These are phyloP conservation scores for Xylariaceae sp. DNA, from an alignment of 2,329 filamentous ascomycete genomes.

Conservation along the genomic window DNA sequence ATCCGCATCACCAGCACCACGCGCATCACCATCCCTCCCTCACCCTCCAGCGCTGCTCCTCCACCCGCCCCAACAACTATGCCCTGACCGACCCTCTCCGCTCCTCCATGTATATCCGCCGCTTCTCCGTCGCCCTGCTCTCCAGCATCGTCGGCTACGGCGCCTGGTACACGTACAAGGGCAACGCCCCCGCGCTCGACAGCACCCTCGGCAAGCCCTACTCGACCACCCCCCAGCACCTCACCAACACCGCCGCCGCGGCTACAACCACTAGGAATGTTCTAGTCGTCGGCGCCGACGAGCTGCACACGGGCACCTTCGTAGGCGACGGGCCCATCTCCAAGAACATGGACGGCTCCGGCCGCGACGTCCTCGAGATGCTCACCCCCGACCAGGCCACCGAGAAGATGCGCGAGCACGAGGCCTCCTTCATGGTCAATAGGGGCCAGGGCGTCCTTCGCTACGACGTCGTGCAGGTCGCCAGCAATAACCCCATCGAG, in stretches of 20 bases:
- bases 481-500: constrained; percentile 96
- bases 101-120: constrained; percentile 73
- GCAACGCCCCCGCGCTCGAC: constrained; percentile 29
- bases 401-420: constrained; percentile 79
- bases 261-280: constrained; percentile 59
- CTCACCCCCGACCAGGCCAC: constrained; percentile 91
- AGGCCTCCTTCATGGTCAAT: constrained; percentile 88
- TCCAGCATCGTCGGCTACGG: constrained; percentile 71
- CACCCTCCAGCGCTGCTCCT: constrained; percentile 38
- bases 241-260: constrained; percentile 27
- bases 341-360: constrained; percentile 82
- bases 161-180: constrained; percentile 70
- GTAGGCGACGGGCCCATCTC: constrained; percentile 81
- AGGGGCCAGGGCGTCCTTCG: constrained; percentile 86
- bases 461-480: constrained; percentile 91
- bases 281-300: constrained; percentile 83
- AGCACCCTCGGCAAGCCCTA: constrained; percentile 35
- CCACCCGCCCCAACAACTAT: constrained; percentile 31
- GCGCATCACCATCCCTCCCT: constrained; percentile 22
- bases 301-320: constrained; percentile 83
- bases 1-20: constrained; percentile 11
- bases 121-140: constrained; percentile 62
- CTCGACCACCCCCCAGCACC: constrained; percentile 35
- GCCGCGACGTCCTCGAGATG: constrained; percentile 89
- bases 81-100: constrained; percentile 48